phyloP scores from a whole-genome alignment of 441 rosid genomes.

The Brassica balearica region DNA sequence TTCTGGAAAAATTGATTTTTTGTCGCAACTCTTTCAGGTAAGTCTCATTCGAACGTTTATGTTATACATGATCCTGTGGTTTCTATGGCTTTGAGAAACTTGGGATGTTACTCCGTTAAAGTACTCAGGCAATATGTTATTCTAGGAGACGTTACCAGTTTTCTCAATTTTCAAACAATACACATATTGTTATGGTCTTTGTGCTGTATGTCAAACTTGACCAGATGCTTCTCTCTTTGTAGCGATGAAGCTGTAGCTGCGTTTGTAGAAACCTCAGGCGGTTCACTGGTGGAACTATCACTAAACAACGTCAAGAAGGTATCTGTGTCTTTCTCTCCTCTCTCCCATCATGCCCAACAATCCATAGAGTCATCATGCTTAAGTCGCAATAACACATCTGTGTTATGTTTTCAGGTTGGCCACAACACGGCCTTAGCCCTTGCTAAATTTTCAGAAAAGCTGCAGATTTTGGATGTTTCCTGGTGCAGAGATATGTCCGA shows the following conservation, averaged over 20 bases:
- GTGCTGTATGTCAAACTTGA: slow-evolving; percentile 11
- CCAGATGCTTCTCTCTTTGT: slow-evolving; percentile 8
- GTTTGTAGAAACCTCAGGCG: slow-evolving; percentile 78
- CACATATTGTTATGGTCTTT: neutral
- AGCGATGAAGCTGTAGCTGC: slow-evolving; percentile 97
- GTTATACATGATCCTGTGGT: neutral
- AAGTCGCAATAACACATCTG: slow-evolving; percentile 13
- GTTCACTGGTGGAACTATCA: slow-evolving; percentile 64
- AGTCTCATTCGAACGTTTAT: slow-evolving; percentile 4
- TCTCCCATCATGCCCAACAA: slow-evolving; percentile 6
- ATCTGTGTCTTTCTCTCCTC: slow-evolving; percentile 26
- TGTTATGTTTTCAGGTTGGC: slow-evolving; percentile 62
- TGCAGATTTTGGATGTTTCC: slow-evolving; percentile 73
- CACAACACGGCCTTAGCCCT: slow-evolving; percentile 70
- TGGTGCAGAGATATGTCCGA: slow-evolving; percentile 81
- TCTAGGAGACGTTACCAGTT: neutral
- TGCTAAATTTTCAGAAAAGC: slow-evolving; percentile 55
- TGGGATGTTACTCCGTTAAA: slow-evolving; percentile 6
- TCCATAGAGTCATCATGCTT: slow-evolving; percentile 6
- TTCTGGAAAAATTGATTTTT: slow-evolving; percentile 63
- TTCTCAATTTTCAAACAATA: slow-evolving; percentile 2
- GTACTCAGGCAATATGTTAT: slow-evolving; percentile 20
- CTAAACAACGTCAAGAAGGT: slow-evolving; percentile 82
- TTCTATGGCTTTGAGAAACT: slow-evolving; percentile 13
- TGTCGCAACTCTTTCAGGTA: slow-evolving; percentile 81